These are phyloP conservation scores for Zymoseptoria tritici DNA, from an alignment of 2,329 filamentous ascomycete genomes.

Conservation along the genomic window DNA sequence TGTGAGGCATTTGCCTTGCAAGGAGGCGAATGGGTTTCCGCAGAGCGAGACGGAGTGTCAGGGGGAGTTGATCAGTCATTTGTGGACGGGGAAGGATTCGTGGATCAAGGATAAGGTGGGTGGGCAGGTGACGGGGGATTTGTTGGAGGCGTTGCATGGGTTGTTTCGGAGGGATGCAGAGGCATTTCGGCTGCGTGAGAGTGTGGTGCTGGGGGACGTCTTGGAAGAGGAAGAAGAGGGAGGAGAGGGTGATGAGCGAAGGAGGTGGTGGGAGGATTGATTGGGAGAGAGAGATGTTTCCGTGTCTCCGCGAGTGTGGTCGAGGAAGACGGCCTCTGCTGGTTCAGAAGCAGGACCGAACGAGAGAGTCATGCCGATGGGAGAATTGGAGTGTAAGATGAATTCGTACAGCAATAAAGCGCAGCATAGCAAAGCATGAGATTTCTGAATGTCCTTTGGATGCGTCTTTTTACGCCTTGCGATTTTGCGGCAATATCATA, in stretches of 20 bases:
- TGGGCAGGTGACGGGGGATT: slow-evolving; percentile 1
- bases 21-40: slow-evolving; percentile 5
- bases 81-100: slow-evolving; percentile 5
- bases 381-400: no score
- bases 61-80: slow-evolving; percentile 4
- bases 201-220: not conserved
- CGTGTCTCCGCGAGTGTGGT: no score
- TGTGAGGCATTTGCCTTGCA: slow-evolving; percentile 1
- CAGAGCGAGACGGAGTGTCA: slow-evolving; percentile 3
- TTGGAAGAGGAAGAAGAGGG: not conserved
- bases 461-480: no score
- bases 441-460: no score
- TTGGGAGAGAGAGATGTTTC: not conserved
- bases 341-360: no score
- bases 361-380: no score
- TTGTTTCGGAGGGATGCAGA: slow-evolving; percentile 1
- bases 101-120: slow-evolving; percentile 2
- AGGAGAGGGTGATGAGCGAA: not conserved
- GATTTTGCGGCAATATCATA: no score
- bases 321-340: no score
- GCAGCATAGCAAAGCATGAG: no score
- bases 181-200: slow-evolving; percentile 2
- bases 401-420: no score
- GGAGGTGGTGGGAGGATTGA: not conserved
- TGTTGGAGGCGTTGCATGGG: slow-evolving; percentile 3